phyloP scores from a whole-genome alignment of 768 basidiomycete genomes.

The Phallus indusiatus region DNA sequence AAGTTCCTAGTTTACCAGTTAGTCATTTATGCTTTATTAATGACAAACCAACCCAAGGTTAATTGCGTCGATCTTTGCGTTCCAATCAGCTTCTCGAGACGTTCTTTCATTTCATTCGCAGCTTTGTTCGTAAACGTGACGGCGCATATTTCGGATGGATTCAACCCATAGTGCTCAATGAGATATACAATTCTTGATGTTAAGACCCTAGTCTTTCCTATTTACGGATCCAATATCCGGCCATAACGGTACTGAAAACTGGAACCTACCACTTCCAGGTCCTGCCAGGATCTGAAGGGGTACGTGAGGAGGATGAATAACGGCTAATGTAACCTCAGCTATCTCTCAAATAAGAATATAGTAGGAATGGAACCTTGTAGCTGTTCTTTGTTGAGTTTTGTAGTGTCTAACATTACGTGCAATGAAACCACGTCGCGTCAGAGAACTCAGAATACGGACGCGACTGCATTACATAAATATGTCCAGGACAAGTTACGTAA shows the following conservation, averaged over 20 bases:
- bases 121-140: conserved; percentile 91
- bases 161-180: conserved; percentile 40
- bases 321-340: conserved; percentile 36
- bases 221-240: not conserved
- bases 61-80: conserved; percentile 42
- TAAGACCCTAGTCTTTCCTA: conserved; percentile 38
- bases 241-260: not conserved
- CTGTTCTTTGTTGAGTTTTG: not conserved
- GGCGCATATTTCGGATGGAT: conserved; percentile 56
- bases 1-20: conserved; percentile 46
- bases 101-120: conserved; percentile 74
- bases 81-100: conserved; percentile 61
- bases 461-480: too few species aligned
- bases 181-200: conserved; percentile 62
- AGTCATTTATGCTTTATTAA: conserved; percentile 10
- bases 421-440: too few species aligned
- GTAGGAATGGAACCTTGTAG: not conserved
- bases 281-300: conserved; percentile 79
- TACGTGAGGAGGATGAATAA: conserved; percentile 46
- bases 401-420: not conserved
- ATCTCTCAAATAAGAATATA: not conserved
- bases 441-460: too few species aligned
- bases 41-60: conserved; percentile 28
- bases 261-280: conserved; percentile 48
- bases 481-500: too few species aligned